Evolutionary conservation across 2,329 filamentous ascomycete species (phyloP).

Genomic region (Malbranchea zuffiana): DNA sequence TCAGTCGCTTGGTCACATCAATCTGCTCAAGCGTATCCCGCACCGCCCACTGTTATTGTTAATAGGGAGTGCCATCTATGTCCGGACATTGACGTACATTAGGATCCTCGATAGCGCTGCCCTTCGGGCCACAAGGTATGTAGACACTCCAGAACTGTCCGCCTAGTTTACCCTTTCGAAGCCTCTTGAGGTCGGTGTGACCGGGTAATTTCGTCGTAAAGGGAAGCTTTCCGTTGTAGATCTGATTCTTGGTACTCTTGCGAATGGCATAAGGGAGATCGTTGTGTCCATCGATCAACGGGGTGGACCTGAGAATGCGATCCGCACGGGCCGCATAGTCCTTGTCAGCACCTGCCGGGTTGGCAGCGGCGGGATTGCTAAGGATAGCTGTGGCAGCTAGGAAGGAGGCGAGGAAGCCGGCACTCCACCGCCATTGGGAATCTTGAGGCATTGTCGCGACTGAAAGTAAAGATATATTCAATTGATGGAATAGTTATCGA

Average conservation of each 20-base stretch:
- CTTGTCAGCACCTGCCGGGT: background rate
- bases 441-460: too few relatives aligned
- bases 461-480: too few relatives aligned
- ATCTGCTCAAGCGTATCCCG: slow-evolving; percentile 23
- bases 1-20: slow-evolving; percentile 19
- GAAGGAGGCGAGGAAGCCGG: slow-evolving; percentile 1
- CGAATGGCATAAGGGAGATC: slow-evolving; percentile 24
- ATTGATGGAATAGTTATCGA: too few relatives aligned
- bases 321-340: slow-evolving; percentile 17
- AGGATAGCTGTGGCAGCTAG: slow-evolving; percentile 1
- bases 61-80: background rate
- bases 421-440: slow-evolving; percentile 6
- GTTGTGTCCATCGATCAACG: slow-evolving; percentile 27
- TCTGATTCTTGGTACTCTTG: slow-evolving; percentile 20
- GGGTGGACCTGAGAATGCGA: slow-evolving; percentile 18
- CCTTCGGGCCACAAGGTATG: slow-evolving; percentile 17
- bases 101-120: slow-evolving; percentile 15
- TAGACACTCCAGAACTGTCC: slow-evolving; percentile 27
- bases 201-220: slow-evolving; percentile 17
- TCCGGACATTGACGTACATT: slow-evolving; percentile 11
- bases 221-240: slow-evolving; percentile 19
- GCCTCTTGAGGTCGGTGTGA: slow-evolving; percentile 21
- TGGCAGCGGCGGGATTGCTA: slow-evolving; percentile 1
- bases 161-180: slow-evolving; percentile 21
- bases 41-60: slow-evolving; percentile 13